Conservation (phyloP, 2,329 filamentous ascomycete genomes). For the Alternaria infectoria region DNA sequence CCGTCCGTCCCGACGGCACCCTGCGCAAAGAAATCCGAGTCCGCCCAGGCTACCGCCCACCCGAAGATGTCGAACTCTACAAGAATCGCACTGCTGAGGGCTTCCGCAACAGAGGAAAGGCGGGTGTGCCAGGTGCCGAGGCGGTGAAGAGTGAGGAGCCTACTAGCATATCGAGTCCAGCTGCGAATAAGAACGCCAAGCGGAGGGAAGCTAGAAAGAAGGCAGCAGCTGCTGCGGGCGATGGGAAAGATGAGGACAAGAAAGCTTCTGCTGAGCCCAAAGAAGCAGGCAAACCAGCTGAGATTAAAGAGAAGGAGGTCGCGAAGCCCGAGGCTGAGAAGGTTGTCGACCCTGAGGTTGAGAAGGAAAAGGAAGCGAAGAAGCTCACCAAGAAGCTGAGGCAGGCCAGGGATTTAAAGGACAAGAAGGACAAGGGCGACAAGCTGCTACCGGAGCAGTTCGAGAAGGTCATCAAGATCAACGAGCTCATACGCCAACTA, state of each 20-base stretch:
- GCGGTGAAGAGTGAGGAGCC: conserved; percentile 53
- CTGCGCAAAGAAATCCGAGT: conserved; percentile 95
- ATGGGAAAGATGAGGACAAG: conserved; percentile 59
- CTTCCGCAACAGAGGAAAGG: conserved; percentile 76
- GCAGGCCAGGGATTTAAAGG: conserved; percentile 87
- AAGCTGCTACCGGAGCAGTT: conserved; percentile 89
- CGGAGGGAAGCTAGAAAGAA: conserved; percentile 70
- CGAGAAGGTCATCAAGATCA: conserved; percentile 96
- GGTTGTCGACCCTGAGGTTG: conserved; percentile 69
- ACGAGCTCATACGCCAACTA: conserved; percentile 87
- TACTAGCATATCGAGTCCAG: conserved; percentile 56
- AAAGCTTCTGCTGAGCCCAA: conserved; percentile 38
- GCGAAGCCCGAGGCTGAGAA: conserved; percentile 30
- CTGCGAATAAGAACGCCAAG: conserved; percentile 86
- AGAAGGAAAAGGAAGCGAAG: conserved; percentile 90
- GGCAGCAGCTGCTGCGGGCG: conserved; percentile 49
- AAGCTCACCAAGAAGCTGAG: conserved; percentile 94
- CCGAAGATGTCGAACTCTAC: conserved; percentile 95
- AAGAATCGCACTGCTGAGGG: conserved; percentile 88
- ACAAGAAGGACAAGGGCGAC: conserved; percentile 88
- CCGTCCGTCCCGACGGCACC: conserved; percentile 83
- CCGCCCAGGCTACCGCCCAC: conserved; percentile 88
- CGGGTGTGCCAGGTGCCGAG: conserved; percentile 76
- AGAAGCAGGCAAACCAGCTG: conserved; percentile 25
- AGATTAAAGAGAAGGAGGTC: conserved; percentile 24